Evolutionary conservation across 305 asterid species (phyloP), one percentile per base, ranked within the genome.

Genomic region (Fraxinus velutina): DNA sequence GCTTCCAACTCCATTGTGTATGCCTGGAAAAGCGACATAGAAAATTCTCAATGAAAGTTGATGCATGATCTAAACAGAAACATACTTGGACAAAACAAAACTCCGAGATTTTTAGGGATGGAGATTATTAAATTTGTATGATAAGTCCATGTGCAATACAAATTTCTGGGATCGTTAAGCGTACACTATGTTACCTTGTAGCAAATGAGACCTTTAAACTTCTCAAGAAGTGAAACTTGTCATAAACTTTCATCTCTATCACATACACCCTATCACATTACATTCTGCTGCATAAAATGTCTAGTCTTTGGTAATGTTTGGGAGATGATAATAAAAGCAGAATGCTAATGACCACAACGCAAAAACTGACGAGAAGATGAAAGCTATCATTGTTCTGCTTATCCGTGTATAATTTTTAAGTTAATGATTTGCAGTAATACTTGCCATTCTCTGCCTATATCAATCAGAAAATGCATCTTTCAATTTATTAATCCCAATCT

Each of bases 1-100:
- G 89, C 95, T 90, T 96, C 99, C 90, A 96, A 82, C 83, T 96
- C 99, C 90, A 79, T 86, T 0, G 97, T 96, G 83, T 93, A 93
- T 21, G 99, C 99, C 99, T 95, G 82, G 21, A 76, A 84, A 44
- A 27, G 34, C 29, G 60, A 47, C 21, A 79, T 81, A 76, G 27
- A 12, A 47, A 29, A 22, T 30, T 17, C 19, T 81, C 42, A 64
- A 13, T 3, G 24, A 21, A 81, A 29, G 70, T 50, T 78, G 37
- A 75, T 68, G 42, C 73, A 52, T 50, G 71, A n/a, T 82, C 36
- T 44, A 72, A 1, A 76, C 21, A 47, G 27, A 68, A 36, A 74
- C 37, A 64, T n/a, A 72, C 21, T 55, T n/a, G n/a, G 44, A 50
- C 17, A 57, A 82, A 55, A 24, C 5, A 4, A 24, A 22, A 64